Base-by-base conservation (phyloP, 441 rosid genomes). In the Corymbia calophylla region DNA sequence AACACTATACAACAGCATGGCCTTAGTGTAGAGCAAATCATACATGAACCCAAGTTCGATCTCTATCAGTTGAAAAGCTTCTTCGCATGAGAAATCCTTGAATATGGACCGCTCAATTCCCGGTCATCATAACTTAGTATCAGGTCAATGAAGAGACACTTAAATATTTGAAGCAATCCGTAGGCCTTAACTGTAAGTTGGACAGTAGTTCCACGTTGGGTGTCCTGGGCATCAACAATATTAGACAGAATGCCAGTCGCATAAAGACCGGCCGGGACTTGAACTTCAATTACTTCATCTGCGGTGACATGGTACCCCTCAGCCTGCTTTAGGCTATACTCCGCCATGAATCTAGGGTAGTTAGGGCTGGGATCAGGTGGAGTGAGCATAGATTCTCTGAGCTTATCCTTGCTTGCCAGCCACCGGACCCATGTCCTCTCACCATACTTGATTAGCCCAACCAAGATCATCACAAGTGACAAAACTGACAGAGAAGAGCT, bases 101-200 rank as follows among this genome's bases (percentile, higher is more conserved):
- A 94, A 93, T 89, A 91, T 84, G 25, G 70, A 56, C 53, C 53
- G 89, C 95, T 93, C 82, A 87, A 64, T n/a, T 93, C 89, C 2
- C 93, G 91, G 21, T 94, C 87, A 25, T 89, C 70, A 23, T 91
- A 89, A n/a, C 93, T 93, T 55, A 93, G 94, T 88, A 93, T 92
- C 29, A 94, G 95, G 85, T 93, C 95, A 4, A 91, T 93, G 54
- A 94, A 92, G 4, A 95, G 92, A 58, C 92, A 90, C 88, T 89
- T 92, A 91, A 90, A 93, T 62, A 86, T 94, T 44, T 81, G 88
- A 87, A 90, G 93, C 87, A 93, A 91, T 58, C 53, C 53, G 88
- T 89, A 35, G 49, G 95, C 96, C 88, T 86, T 87, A 39, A 53
- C 56, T 66, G 35, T 66, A 62, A 29, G 9, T 29, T 13, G 68